Evolutionary conservation across 495 filamentous ascomycete species (phyloP).

Genomic region (Lasiosphaeria ovina): DNA sequence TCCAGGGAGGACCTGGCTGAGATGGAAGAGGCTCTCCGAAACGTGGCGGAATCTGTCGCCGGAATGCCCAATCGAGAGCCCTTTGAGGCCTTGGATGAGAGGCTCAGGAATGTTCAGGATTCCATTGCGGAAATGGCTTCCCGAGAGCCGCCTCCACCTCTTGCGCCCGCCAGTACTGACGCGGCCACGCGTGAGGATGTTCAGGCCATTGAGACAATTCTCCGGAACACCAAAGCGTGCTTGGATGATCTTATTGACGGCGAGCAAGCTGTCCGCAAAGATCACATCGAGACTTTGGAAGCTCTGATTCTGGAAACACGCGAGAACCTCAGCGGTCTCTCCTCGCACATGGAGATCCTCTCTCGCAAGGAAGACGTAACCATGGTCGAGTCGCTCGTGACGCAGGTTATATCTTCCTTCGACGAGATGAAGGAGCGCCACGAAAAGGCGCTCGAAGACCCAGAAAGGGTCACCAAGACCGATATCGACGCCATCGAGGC

Average conservation of each 20-base stretch:
- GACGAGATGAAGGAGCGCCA: slow-evolving; percentile 73
- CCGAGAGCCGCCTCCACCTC: slow-evolving; percentile 24
- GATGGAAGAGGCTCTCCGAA: slow-evolving; percentile 39
- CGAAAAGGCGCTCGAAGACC: slow-evolving; percentile 59
- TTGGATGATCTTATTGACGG: slow-evolving; percentile 75
- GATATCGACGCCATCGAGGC: slow-evolving; percentile 76
- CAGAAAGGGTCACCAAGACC: slow-evolving; percentile 69
- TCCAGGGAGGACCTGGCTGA: slow-evolving; percentile 44
- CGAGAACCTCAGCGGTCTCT: slow-evolving; percentile 61
- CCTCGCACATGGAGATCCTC: slow-evolving; percentile 56
- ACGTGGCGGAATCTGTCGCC: slow-evolving; percentile 60
- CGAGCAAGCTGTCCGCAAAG: slow-evolving; percentile 60
- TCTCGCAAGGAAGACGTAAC: slow-evolving; percentile 75
- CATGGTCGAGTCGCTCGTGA: slow-evolving; percentile 70
- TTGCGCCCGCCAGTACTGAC: slow-evolving; percentile 34
- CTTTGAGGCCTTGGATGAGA: slow-evolving; percentile 24
- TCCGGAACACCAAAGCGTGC: slow-evolving; percentile 78
- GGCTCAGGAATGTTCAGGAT: slow-evolving; percentile 36
- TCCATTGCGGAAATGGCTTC: slow-evolving; percentile 30
- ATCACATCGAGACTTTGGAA: slow-evolving; percentile 75
- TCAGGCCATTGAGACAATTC: slow-evolving; percentile 81
- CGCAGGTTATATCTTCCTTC: slow-evolving; percentile 68
- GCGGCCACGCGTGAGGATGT: slow-evolving; percentile 69
- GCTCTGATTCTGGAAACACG: slow-evolving; percentile 66
- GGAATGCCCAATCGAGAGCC: slow-evolving; percentile 48